Conservation (phyloP, 331 rosid species). For the Saraca asoca region DNA sequence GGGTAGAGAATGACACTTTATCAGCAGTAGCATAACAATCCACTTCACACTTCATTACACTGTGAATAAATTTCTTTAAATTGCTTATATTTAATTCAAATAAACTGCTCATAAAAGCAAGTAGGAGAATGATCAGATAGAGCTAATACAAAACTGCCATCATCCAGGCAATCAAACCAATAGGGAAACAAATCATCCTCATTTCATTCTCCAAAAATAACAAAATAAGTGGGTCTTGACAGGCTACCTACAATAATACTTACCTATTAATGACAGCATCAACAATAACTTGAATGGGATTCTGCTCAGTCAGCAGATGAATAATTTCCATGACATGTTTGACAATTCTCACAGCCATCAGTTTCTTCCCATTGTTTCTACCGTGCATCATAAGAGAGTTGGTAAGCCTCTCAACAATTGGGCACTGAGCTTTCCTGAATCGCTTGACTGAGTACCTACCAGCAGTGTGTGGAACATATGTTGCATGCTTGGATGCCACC, state of each 20-base stretch:
- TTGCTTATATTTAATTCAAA: no score
- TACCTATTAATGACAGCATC: constrained; percentile 55
- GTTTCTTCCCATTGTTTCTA: constrained; percentile 58
- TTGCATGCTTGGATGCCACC: constrained; percentile 43
- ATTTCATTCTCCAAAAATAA: no score
- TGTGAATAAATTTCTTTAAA: no score
- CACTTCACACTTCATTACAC: no score
- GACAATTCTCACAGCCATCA: constrained; percentile 58
- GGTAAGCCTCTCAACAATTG: constrained; percentile 62
- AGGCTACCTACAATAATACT: not conserved
- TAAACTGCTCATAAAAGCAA: no score
- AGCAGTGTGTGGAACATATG: constrained; percentile 63
- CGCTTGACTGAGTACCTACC: constrained; percentile 62
- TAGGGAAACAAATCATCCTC: no score
- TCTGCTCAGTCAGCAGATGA: constrained; percentile 56
- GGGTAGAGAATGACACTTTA: no score
- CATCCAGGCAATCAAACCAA: no score
- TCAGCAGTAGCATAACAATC: no score
- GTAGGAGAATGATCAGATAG: no score
- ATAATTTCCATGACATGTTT: constrained; percentile 62
- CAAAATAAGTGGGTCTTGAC: no score
- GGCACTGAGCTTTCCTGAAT: constrained; percentile 63
- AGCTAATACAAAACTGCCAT: no score
- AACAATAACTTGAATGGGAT: constrained; percentile 52
- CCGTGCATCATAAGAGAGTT: constrained; percentile 67